Conservation (phyloP, 495 filamentous ascomycete species). For the Hyaloscypha finlandica region DNA sequence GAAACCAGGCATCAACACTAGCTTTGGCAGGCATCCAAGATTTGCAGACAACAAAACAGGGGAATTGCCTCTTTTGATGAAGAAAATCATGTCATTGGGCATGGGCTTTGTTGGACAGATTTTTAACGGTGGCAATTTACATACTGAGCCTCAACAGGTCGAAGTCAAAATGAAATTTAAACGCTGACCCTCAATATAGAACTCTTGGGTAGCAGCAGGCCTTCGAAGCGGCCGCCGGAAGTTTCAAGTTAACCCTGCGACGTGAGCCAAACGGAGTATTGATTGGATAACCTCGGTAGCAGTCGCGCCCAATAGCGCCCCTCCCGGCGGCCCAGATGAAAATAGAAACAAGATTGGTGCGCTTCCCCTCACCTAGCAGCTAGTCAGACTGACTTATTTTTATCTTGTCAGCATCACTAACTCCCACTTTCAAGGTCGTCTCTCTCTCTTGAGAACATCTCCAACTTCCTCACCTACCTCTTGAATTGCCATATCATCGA, state of each 20-base stretch:
- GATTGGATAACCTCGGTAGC: neutral
- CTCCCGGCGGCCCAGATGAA: neutral
- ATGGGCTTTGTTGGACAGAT: too few species aligned
- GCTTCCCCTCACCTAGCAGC: neutral
- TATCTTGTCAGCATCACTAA: neutral
- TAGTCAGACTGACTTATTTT: neutral
- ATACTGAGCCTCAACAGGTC: too few species aligned
- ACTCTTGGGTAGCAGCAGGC: too few species aligned
- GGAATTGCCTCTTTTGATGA: neutral
- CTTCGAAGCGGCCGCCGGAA: too few species aligned
- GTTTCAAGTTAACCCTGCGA: neutral
- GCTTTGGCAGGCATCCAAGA: neutral
- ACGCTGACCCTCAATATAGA: too few species aligned
- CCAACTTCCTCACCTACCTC: neutral
- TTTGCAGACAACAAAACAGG: neutral
- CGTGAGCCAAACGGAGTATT: neutral
- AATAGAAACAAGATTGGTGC: neutral
- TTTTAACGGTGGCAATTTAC: too few species aligned
- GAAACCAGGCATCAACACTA: neutral
- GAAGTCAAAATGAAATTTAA: too few species aligned
- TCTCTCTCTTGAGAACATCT: neutral
- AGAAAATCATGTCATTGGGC: neutral
- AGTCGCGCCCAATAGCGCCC: neutral
- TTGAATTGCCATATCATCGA: neutral
- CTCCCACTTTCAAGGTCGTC: neutral